phyloP scores from a whole-genome alignment of 805 yeast species.

The Saturnispora bothae region DNA sequence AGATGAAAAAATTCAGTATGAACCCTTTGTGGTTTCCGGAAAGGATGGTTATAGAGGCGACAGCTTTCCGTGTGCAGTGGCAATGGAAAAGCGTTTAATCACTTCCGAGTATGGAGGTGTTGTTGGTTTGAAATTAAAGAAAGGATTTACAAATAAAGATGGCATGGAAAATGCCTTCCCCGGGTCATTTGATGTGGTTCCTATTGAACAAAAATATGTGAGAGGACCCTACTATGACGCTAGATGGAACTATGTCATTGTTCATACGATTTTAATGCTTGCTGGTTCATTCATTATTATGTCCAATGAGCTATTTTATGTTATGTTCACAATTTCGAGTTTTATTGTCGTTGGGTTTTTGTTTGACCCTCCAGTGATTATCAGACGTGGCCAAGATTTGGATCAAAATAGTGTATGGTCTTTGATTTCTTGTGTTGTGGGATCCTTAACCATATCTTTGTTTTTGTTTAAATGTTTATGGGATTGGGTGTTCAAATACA shows the following conservation, averaged over 20 bases:
- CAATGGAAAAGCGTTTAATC: constrained; percentile 72
- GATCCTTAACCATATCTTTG: constrained; percentile 34
- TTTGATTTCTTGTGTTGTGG: constrained; percentile 59
- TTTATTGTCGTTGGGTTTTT: constrained; percentile 1
- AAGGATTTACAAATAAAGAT: constrained; percentile 17
- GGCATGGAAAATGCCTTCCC: not conserved
- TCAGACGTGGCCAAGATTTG: not conserved
- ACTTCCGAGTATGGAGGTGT: constrained; percentile 54
- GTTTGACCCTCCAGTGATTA: constrained; percentile 1
- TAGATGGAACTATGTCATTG: not conserved
- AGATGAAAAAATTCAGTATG: constrained; percentile 50
- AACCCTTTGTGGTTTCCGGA: constrained; percentile 72
- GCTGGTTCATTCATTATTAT: not conserved
- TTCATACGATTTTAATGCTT: not conserved
- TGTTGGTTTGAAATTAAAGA: constrained; percentile 50
- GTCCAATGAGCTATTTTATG: not conserved
- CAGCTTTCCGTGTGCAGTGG: constrained; percentile 84
- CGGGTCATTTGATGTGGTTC: not conserved
- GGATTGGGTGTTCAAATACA: constrained; percentile 2
- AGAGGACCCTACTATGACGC: not conserved
- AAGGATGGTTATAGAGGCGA: constrained; percentile 69
- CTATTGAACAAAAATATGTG: not conserved
- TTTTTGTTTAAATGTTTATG: constrained; percentile 41
- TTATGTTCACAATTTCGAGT: not conserved
- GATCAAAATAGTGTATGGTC: constrained; percentile 15